Evolutionary conservation across 352 stramenopile species (phyloP).

Genomic region (Phytopythium montanum): DNA sequence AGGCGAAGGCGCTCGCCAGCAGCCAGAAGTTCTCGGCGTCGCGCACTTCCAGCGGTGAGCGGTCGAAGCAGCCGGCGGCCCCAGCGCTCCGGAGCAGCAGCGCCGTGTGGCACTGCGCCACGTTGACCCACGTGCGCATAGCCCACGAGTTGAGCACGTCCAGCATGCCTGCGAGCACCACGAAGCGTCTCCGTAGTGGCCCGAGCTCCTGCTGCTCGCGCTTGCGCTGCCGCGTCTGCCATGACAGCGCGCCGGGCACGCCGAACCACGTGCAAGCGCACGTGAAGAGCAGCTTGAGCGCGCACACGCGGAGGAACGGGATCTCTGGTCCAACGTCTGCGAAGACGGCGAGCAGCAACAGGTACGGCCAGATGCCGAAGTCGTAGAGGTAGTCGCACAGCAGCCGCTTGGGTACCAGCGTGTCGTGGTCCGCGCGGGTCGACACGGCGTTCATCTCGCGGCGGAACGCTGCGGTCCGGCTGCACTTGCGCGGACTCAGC

Average conservation of each 20-base stretch:
- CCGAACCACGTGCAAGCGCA: constrained; percentile 66
- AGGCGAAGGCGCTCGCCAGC: constrained; percentile 45
- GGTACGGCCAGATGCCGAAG: constrained; percentile 70
- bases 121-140: constrained; percentile 54
- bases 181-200: constrained; percentile 40
- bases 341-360: constrained; percentile 56
- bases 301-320: constrained; percentile 42
- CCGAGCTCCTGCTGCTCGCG: constrained; percentile 34
- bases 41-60: constrained; percentile 42
- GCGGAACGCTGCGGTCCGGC: constrained; percentile 31
- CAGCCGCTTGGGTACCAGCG: constrained; percentile 10
- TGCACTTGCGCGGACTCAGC: constrained; percentile 18
- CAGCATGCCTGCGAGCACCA: constrained; percentile 45
- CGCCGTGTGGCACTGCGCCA: constrained; percentile 45
- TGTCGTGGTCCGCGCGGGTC: constrained; percentile 1
- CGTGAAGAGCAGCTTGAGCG: constrained; percentile 68
- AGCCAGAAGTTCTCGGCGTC: constrained; percentile 62
- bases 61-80: constrained; percentile 28
- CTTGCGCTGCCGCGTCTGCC: constrained; percentile 51
- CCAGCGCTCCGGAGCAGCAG: constrained; percentile 19
- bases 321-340: constrained; percentile 31
- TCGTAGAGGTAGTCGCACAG: constrained; percentile 67
- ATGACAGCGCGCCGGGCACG: constrained; percentile 52
- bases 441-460: constrained; percentile 11
- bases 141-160: constrained; percentile 64